phyloP scores from a whole-genome alignment of 2,329 filamentous ascomycete species.

The Cordyceps javanica region DNA sequence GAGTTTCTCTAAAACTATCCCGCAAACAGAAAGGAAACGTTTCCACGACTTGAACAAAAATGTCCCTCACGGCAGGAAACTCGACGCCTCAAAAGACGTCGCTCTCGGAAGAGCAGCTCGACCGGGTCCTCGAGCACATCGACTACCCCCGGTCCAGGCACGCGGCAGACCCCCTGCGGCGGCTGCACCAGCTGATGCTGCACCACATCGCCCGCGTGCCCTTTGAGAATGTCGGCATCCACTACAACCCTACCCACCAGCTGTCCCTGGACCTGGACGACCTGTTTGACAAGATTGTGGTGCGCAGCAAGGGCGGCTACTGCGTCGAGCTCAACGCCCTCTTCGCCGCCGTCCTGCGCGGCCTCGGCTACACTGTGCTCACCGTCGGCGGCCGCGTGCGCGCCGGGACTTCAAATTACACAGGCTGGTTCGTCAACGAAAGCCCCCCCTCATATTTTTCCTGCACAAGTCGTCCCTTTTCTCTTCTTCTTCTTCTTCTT shows the following conservation, averaged over 20 bases:
- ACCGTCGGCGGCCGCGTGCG: constrained; percentile 41
- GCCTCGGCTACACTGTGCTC: constrained; percentile 44
- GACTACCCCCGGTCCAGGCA: constrained; percentile 19
- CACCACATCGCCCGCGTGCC: constrained; percentile 44
- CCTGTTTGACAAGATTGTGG: constrained; percentile 41
- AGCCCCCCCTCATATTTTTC: neutral
- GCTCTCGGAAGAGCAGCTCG: constrained; percentile 23
- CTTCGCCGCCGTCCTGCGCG: constrained; percentile 41
- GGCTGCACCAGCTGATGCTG: constrained; percentile 26
- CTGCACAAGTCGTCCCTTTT: no score
- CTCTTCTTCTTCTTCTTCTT: neutral
- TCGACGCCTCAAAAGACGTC: constrained; percentile 15
- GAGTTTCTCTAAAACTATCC: no score
- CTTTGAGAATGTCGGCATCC: constrained; percentile 48
- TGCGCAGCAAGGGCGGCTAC: constrained; percentile 41
- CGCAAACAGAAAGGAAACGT: neutral
- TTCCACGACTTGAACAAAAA: no score
- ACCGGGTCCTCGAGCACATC: constrained; percentile 25
- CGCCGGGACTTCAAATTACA: constrained; percentile 16
- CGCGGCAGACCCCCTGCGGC: constrained; percentile 20
- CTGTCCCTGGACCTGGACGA: constrained; percentile 33
- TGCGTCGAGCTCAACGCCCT: constrained; percentile 44
- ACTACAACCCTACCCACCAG: constrained; percentile 37
- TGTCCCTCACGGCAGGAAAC: no score
- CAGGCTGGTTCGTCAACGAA: constrained; percentile 22